phyloP scores from a whole-genome alignment of 306 rosid genomes.

The Cucumis sativus region Cucumber_9930_V3 NC_026657.2:31091501-31092000 shows the following conservation, averaged over 20 bases:
- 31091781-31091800: background rate
- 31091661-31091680: background rate
- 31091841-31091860: background rate
- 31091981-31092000: background rate
- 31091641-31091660: too few species aligned
- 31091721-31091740: background rate
- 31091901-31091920: background rate
- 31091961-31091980: background rate
- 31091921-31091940: background rate
- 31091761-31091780: background rate
- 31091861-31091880: background rate
- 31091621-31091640: background rate
- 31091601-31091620: background rate
- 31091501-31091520: background rate
- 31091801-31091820: background rate
- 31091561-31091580: background rate
- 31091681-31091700: background rate
- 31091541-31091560: background rate
- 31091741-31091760: background rate
- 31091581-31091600: background rate
- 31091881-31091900: background rate
- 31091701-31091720: background rate
- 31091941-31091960: background rate
- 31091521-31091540: background rate
- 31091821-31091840: background rate